These are phyloP conservation scores for Phytophthora colocasiae DNA, from an alignment of 352 stramenopile species.

Conservation along the genomic window DNA sequence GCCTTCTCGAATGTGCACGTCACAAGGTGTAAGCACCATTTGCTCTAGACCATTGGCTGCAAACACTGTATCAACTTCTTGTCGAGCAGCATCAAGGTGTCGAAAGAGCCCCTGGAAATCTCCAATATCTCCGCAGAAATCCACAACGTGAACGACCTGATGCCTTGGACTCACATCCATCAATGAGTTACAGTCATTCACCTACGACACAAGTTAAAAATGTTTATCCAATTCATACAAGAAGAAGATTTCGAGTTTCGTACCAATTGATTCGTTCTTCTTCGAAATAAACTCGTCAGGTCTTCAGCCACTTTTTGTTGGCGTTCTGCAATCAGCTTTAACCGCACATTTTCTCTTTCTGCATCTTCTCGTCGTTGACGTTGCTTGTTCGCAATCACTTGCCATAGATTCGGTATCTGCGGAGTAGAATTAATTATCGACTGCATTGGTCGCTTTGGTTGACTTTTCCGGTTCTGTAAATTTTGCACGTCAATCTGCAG, in stretches of 20 bases:
- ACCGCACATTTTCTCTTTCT: conserved; percentile 3
- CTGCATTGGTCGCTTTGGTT: no score
- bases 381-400: no score
- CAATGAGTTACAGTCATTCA: neutral
- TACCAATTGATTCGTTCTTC: conserved; percentile 16
- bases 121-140: conserved; percentile 7
- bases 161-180: neutral
- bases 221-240: no score
- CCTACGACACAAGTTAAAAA: no score
- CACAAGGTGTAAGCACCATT: no score
- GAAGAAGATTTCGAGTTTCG: neutral
- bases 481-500: conserved; percentile 29
- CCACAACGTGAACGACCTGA: neutral
- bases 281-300: conserved; percentile 9
- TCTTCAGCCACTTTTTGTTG: conserved; percentile 13
- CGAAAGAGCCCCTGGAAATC: conserved; percentile 18
- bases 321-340: conserved; percentile 39
- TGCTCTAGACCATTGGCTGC: neutral
- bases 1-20: conserved; percentile 18
- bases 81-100: conserved; percentile 16
- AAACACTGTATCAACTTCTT: conserved; percentile 31
- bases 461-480: conserved; percentile 2
- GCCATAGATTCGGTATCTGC: no score
- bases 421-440: no score
- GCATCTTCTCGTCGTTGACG: no score